A percentile compares a stretch with the other conserved stretches of the same genome.
Evolutionary conservation across 2,329 filamentous ascomycete genomes (phyloP).

Genomic region (Cladosporium sp.): DNA sequence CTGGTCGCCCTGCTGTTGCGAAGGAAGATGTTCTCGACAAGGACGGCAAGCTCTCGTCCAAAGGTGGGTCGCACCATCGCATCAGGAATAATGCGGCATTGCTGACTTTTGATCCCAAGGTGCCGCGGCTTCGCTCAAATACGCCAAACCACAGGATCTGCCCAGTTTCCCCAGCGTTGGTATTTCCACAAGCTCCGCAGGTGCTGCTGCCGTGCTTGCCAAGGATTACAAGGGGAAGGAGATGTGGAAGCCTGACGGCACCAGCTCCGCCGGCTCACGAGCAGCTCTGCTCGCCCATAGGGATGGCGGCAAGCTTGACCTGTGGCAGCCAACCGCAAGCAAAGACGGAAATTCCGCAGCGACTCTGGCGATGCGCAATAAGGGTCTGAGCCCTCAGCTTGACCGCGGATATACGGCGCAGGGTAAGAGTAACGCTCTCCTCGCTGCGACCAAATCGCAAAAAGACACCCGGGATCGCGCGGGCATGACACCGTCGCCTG

Average conservation of each 20-base stretch:
- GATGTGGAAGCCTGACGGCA: slow-evolving; percentile 53
- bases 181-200: slow-evolving; percentile 59
- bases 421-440: slow-evolving; percentile 59
- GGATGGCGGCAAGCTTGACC: slow-evolving; percentile 46
- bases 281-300: slow-evolving; percentile 63
- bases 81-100: no score
- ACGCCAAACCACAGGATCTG: slow-evolving; percentile 65
- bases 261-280: slow-evolving; percentile 62
- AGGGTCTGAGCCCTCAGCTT: slow-evolving; percentile 39
- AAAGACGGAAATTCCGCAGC: slow-evolving; percentile 62
- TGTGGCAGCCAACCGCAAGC: slow-evolving; percentile 46
- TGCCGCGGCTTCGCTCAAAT: slow-evolving; percentile 58
- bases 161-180: slow-evolving; percentile 68
- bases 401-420: slow-evolving; percentile 45
- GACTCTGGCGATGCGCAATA: slow-evolving; percentile 57
- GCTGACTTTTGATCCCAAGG: slow-evolving; percentile 33
- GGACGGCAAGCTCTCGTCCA: slow-evolving; percentile 52
- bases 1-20: slow-evolving; percentile 21
- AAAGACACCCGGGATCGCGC: slow-evolving; percentile 55
- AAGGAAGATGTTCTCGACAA: slow-evolving; percentile 38
- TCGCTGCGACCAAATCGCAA: slow-evolving; percentile 74
- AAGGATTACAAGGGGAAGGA: slow-evolving; percentile 57
- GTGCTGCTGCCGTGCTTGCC: slow-evolving; percentile 52
- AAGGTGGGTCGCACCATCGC: slow-evolving; percentile 37
- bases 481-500: slow-evolving; percentile 49